Base-by-base conservation (phyloP, 352 stramenopile genomes). In the Phytophthora fragariaefolia region DNA sequence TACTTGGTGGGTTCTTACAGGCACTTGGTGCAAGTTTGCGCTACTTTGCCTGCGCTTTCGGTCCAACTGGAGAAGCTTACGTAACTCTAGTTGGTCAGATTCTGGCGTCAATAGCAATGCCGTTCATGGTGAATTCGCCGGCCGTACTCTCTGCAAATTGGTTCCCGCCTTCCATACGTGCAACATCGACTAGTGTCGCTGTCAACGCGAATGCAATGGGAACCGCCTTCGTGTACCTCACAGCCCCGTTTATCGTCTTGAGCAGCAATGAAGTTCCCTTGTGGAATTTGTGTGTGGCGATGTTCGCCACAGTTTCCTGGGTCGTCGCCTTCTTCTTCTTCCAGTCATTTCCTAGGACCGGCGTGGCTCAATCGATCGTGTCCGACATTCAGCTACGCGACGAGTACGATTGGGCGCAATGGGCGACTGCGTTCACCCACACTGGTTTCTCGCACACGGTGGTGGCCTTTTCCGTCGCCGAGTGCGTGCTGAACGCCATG, bases 121-220 rank as follows among this genome's bases (percentile, higher is more conserved):
- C 85, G n/a, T 93, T 93, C 66, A 93, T 93, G 85, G 82, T 93
- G n/a, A 93, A 93, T 52, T 93, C 85, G 8, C 83, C 85, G 3
- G 79, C 85, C 0, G 81, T 93, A 20, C 65, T 93, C 2, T 91
- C 82, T 0, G 83, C 81, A 4, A 89, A 91, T 40, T 93, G 85
- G 85, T 93, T 91, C 54, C 82, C 83, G 7, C 71, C 82, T 22
- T 88, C 77, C 1, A 73, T 90, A 32, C 81, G 85, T 34, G 81
- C 85, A 20, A 89, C 82, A 6, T 75, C 85, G 1, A 93, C 85
- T 23, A 91, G 83, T 27, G 77, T 93, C 36, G 85, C 83, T 3
- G 82, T 93, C 38, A 93, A 93, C 50, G 79, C 83, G 13, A 93
- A 93, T 56, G 79, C 84, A 4, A 76, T 93, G 55, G 85, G 85